Conservation (phyloP, 495 filamentous ascomycete species). For the Massariosphaeria phaeospora region DNA sequence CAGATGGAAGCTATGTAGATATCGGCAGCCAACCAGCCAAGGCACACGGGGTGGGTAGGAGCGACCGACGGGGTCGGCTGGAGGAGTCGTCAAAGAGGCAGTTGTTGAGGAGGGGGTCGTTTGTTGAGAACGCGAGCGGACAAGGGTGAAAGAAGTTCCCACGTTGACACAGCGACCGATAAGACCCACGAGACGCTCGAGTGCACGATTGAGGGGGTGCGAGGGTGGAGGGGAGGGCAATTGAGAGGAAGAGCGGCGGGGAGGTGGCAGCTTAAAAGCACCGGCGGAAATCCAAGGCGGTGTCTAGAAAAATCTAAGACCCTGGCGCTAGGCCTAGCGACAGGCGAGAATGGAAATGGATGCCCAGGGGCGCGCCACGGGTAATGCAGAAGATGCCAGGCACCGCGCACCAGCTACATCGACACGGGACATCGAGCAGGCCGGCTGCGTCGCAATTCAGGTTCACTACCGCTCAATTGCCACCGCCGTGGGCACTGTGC, state of each 20-base stretch:
- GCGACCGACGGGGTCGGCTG: neutral
- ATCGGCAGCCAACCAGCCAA: neutral
- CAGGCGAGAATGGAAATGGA: slow-evolving; percentile 15
- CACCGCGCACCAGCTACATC: neutral
- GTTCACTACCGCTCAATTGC: slow-evolving; percentile 10
- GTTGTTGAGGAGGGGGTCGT: slow-evolving; percentile 15
- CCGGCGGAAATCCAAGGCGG: slow-evolving; percentile 14
- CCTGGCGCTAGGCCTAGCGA: slow-evolving; percentile 23
- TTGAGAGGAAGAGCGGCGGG: neutral
- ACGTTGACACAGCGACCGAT: slow-evolving; percentile 8
- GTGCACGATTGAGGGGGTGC: neutral
- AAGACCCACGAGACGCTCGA: slow-evolving; percentile 2
- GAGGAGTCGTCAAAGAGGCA: neutral
- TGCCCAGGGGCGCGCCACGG: neutral
- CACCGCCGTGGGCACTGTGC: neutral
- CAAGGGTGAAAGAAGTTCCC: neutral
- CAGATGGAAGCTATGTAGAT: neutral
- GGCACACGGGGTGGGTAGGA: neutral
- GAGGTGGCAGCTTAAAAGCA: slow-evolving; percentile 12
- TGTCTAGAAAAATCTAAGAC: slow-evolving; percentile 19
- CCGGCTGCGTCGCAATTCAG: neutral
- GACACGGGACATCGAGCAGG: neutral
- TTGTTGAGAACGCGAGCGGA: slow-evolving; percentile 15
- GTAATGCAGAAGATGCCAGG: neutral
- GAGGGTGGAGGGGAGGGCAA: slow-evolving; percentile 11